A percentile compares a stretch with the other conserved stretches of the same genome.
These are phyloP conservation scores for Gracilaria domingensis DNA, from an alignment of 23 red algal species.

Conservation along the genomic window DNA sequence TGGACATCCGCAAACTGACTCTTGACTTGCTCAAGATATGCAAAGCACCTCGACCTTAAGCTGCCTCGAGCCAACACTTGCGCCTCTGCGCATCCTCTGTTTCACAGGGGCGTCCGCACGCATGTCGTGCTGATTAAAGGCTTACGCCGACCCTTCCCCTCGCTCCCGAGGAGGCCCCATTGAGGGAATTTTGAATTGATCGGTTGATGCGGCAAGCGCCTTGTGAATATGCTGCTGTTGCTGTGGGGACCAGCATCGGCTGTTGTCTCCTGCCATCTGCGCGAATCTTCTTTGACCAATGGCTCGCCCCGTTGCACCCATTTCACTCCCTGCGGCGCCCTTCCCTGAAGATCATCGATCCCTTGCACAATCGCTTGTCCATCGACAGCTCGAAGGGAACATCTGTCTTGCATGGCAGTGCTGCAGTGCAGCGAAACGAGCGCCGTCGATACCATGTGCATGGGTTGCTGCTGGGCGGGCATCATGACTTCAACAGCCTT, in stretches of 20 bases:
- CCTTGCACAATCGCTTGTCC: not conserved
- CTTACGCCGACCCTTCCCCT: no score
- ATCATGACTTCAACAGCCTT: not conserved
- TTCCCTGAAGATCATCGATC: not conserved
- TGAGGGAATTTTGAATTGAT: conserved; percentile 24
- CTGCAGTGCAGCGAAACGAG: conserved; percentile 2
- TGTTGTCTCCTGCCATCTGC: conserved; percentile 9
- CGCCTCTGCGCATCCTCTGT: not conserved
- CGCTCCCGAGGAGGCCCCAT: no score
- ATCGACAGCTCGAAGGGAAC: conserved; percentile 4
- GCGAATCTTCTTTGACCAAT: not conserved
- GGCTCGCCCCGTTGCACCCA: not conserved
- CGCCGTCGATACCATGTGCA: conserved; percentile 17
- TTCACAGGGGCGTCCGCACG: not conserved
- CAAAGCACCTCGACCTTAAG: conserved; percentile 96
- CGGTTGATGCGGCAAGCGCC: not conserved
- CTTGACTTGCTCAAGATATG: conserved; percentile 98
- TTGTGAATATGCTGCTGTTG: conserved; percentile 27
- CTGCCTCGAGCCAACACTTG: conserved; percentile 60
- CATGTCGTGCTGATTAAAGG: no score
- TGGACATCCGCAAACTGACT: conserved; percentile 80
- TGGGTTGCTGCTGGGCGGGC: not conserved
- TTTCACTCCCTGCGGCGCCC: not conserved
- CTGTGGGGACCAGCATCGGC: not conserved
- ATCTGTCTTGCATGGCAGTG: conserved; percentile 17